Percentiles rank a stretch among this genome's conserved stretches.
Evolutionary conservation across 179 eudicot genomes (phyloP).

Genomic region (Beta lomatogona): DNA sequence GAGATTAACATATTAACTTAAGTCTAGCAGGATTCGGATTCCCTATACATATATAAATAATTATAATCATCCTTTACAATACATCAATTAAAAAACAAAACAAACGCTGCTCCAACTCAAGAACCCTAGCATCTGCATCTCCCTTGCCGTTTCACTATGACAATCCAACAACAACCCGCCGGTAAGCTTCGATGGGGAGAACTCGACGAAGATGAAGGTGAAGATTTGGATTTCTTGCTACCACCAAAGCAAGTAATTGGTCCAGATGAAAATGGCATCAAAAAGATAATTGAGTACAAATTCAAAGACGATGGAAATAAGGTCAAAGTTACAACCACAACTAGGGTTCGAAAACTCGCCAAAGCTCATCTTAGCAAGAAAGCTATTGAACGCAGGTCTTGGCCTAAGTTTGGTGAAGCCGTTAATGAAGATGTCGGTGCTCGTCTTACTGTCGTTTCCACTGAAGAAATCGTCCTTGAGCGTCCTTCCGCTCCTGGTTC

Average conservation of each 20-base stretch:
- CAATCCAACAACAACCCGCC: too few relatives aligned
- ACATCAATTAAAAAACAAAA: too few relatives aligned
- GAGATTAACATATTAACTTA: too few relatives aligned
- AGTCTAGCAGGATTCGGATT: too few relatives aligned
- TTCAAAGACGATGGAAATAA: conserved; percentile 56
- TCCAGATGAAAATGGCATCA: conserved; percentile 56
- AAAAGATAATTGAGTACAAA: conserved; percentile 56
- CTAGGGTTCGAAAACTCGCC: conserved; percentile 65
- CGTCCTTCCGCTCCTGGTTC: conserved; percentile 64
- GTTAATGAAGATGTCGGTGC: conserved; percentile 64
- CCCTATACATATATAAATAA: too few relatives aligned
- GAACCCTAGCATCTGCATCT: too few relatives aligned
- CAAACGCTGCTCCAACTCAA: too few relatives aligned
- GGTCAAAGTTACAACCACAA: conserved; percentile 68
- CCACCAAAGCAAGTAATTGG: conserved; percentile 59
- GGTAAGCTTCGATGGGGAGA: conserved; percentile 63
- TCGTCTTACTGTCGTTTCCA: conserved; percentile 69
- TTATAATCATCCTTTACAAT: too few relatives aligned
- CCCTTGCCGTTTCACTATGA: too few relatives aligned
- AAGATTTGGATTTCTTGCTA: conserved; percentile 46
- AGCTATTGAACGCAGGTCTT: conserved; percentile 69
- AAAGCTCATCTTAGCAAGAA: conserved; percentile 66
- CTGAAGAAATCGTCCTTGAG: conserved; percentile 68
- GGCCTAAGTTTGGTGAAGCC: conserved; percentile 84
- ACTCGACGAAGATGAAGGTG: conserved; percentile 59